phyloP scores from a whole-genome alignment of 768 basidiomycete species.

The Cystobasidium tubakii region DNA sequence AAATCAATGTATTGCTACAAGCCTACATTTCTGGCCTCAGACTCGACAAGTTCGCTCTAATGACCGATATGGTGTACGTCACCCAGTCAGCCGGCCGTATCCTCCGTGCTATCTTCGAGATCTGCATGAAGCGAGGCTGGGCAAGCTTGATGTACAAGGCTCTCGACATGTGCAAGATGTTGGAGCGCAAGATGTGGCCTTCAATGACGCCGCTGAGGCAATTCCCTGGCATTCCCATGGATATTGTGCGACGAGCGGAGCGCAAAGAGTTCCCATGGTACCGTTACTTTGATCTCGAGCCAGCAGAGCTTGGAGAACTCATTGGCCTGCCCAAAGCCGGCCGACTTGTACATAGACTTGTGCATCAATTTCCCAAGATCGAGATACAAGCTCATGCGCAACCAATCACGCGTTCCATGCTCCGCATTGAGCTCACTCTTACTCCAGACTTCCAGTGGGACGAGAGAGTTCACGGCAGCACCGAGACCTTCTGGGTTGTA shows the following conservation, averaged over 20 bases:
- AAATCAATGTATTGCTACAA: slow-evolving; percentile 93
- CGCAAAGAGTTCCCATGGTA: slow-evolving; percentile 99
- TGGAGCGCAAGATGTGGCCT: slow-evolving; percentile 68
- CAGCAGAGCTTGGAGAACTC: slow-evolving; percentile 79
- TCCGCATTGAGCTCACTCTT: slow-evolving; percentile 87
- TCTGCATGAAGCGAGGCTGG: slow-evolving; percentile 97
- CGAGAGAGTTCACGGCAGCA: slow-evolving; percentile 77
- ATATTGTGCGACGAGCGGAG: slow-evolving; percentile 66
- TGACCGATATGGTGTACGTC: slow-evolving; percentile 62
- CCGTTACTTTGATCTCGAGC: slow-evolving; percentile 81
- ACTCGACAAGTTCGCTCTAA: slow-evolving; percentile 65
- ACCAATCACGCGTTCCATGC: slow-evolving; percentile 85
- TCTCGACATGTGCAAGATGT: slow-evolving; percentile 75
- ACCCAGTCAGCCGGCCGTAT: slow-evolving; percentile 96
- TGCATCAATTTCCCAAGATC: slow-evolving; percentile 92
- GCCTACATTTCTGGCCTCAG: slow-evolving; percentile 91
- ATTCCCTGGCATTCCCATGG: slow-evolving; percentile 77
- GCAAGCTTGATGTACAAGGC: slow-evolving; percentile 85
- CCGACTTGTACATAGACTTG: slow-evolving; percentile 79
- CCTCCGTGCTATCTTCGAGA: slow-evolving; percentile 92
- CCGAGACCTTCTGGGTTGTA: slow-evolving; percentile 85
- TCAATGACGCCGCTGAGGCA: slow-evolving; percentile 96
- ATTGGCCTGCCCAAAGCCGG: slow-evolving; percentile 92
- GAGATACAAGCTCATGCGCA: slow-evolving; percentile 94
- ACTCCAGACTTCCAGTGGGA: slow-evolving; percentile 99